Base-by-base conservation (phyloP, 139 green algal genomes). In the Asterochloris erici region DNA sequence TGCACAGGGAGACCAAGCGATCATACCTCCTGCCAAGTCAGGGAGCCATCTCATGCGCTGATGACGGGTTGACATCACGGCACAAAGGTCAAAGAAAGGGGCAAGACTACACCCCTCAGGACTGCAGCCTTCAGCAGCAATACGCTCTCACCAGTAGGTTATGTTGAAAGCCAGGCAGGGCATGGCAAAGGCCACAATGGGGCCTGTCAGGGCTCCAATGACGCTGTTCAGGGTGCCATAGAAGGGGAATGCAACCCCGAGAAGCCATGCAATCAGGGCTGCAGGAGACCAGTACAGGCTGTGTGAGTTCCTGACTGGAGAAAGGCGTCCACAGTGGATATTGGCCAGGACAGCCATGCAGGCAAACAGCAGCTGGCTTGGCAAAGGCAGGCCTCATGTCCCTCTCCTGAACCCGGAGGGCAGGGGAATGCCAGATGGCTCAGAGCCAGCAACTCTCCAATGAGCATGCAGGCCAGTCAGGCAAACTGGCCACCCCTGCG, bases 121-220 rank as follows among this genome's bases (percentile, higher is more conserved):
- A 54, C 38, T 54, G 38, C 38, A 6, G 38, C 6, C 4, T 10
- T 54, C 38, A 54, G 38, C 38, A 54, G 38, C 38, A 54, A 6
- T 6, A 54, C 38, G 38, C 38, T 21, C 26, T 62, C 61, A 79
- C 74, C 74, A 63, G 13, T 79, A 79, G 9, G 27, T 63, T 14
- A 64, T 62, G 74, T 79, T 79, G 74, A 79, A 79, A 24, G 74
- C 74, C 17, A 79, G 74, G 74, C 26, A 62, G 26, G 74, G 74
- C 74, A 79, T 79, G 74, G 74, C 74, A 63, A 79, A 79, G 38
- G 74, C 28, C 13, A 79, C 38, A n/a, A 79, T 24, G 15, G 74
- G 74, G 15, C 74, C 74, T n/a, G 26, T 63, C 17, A 79, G 27
- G 10, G 74, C 74, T 63, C 74, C 74, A 79, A 79, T 79, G 29